Base-by-base conservation (phyloP, 768 basidiomycete genomes). In the Lactarius sanguifluus region DNA sequence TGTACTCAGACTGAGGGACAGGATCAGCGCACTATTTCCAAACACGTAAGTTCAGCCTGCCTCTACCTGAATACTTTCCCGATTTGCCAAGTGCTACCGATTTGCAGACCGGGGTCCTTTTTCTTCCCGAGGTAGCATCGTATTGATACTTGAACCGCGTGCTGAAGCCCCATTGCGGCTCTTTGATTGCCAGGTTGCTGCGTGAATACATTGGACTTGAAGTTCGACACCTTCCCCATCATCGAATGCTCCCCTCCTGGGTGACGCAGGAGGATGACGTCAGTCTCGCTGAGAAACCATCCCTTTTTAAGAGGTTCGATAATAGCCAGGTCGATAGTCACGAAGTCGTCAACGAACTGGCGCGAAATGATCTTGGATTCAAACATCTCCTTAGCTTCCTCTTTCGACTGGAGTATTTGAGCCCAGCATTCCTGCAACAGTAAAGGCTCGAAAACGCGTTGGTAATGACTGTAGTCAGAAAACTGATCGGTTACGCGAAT, bases 401-500 rank as follows among this genome's bases (percentile, higher is more conserved):
- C 88, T 73, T 92, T 93, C 5, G 92, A 86, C 69, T 92, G 86
- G 9, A 81, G 73, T 28, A 96, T 83, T 73, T 96, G 93, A 34
- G 89, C 86, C 96, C 97, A 98, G 68, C 92, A 88, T 77, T 99
- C 97, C 65, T 92, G 79, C 23, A 95, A 77, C 32, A 98, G 78
- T 18, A 98, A 81, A 2, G 96, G 95, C 73, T 93, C 87, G 74
- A 97, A 94, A 55, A 89, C 81, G 28, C 78, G 78, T 50, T 84
- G 82, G 75, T 96, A 98, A 23, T 92, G 84, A 1, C 79, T 74
- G 64, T 88, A 83, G 59, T 85, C 82, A 2, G 71, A 64, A 75
- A 98, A 98, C 13, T 75, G 78, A 62, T 86, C 83, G 0, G 92
- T 91, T 9, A 97, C 81, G 20, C 75, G 77, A 15, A 75, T 59